phyloP scores from a whole-genome alignment of 164 flowering plant species.

The Annona cherimola region DNA sequence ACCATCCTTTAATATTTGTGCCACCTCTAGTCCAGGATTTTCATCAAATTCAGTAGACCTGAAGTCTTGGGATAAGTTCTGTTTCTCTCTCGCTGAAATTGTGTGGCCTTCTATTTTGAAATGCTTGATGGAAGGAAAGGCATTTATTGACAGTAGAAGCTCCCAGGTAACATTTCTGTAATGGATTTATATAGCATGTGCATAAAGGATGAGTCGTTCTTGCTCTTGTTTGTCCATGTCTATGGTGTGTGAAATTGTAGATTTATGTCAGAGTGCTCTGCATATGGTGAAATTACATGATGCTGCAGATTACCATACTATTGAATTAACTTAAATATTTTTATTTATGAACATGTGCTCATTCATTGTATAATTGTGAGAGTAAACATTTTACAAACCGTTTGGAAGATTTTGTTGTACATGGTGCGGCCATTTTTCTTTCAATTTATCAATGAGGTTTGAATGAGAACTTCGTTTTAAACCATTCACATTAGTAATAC shows the following conservation, averaged over 20 bases:
- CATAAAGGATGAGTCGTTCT: no score
- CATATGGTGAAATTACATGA: no score
- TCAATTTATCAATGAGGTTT: no score
- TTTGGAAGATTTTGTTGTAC: no score
- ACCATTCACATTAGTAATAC: no score
- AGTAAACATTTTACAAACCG: no score
- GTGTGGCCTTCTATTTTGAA: slow-evolving; percentile 61
- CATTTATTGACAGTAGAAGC: slow-evolving; percentile 41
- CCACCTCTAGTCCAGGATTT: slow-evolving; percentile 8
- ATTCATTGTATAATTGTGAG: no score
- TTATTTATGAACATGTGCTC: no score
- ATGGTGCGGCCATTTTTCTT: no score
- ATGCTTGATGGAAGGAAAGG: slow-evolving; percentile 74
- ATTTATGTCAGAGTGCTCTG: not conserved
- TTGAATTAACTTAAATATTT: no score
- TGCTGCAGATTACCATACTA: no score
- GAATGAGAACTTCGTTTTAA: no score
- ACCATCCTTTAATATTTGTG: slow-evolving; percentile 37
- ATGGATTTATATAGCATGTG: not conserved
- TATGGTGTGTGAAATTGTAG: not conserved
- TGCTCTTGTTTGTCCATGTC: not conserved
- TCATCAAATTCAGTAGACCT: slow-evolving; percentile 23
- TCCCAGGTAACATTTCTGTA: slow-evolving; percentile 55
- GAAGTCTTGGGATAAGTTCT: slow-evolving; percentile 40
- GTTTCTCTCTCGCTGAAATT: slow-evolving; percentile 40